Evolutionary conservation across 2,329 filamentous ascomycete genomes (phyloP).

Genomic region (Clarireedia homoeocarpa): DNA sequence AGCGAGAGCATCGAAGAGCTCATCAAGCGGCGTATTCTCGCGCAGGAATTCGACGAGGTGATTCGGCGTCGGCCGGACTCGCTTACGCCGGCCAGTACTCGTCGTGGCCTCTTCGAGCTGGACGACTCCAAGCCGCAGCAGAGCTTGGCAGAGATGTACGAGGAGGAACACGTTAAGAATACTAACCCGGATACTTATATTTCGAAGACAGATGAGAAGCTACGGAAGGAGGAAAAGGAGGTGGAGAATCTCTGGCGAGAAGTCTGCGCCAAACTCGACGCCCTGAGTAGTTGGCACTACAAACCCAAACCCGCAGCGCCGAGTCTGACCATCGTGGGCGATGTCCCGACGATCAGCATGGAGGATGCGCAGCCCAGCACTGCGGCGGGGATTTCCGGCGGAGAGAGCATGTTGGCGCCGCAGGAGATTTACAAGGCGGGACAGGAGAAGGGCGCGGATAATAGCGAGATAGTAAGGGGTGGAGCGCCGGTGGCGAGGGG

Average conservation of each 20-base stretch:
- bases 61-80: conserved; percentile 72
- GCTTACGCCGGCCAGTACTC: conserved; percentile 50
- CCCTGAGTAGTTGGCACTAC: conserved; percentile 90
- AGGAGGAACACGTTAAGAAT: conserved; percentile 78
- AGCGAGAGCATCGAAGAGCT: conserved; percentile 88
- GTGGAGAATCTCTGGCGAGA: conserved; percentile 78
- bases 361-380: conserved; percentile 89
- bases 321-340: conserved; percentile 78
- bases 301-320: conserved; percentile 78
- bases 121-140: conserved; percentile 84
- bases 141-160: conserved; percentile 86
- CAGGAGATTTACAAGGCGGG: conserved; percentile 90
- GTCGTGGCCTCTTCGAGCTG: conserved; percentile 62
- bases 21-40: conserved; percentile 87
- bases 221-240: conserved; percentile 74
- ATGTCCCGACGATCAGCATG: conserved; percentile 88
- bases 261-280: conserved; percentile 72
- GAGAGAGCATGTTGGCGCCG: conserved; percentile 72
- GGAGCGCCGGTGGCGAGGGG: conserved; percentile 72
- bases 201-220: conserved; percentile 74
- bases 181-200: conserved; percentile 73
- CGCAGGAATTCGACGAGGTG: conserved; percentile 88
- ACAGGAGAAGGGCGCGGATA: conserved; percentile 50
- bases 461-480: conserved; percentile 70
- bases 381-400: conserved; percentile 62